Percentiles rank a stretch among this genome's conserved stretches.
phyloP scores from a whole-genome alignment of 306 rosid genomes.

The Pueraria montana region DNA sequence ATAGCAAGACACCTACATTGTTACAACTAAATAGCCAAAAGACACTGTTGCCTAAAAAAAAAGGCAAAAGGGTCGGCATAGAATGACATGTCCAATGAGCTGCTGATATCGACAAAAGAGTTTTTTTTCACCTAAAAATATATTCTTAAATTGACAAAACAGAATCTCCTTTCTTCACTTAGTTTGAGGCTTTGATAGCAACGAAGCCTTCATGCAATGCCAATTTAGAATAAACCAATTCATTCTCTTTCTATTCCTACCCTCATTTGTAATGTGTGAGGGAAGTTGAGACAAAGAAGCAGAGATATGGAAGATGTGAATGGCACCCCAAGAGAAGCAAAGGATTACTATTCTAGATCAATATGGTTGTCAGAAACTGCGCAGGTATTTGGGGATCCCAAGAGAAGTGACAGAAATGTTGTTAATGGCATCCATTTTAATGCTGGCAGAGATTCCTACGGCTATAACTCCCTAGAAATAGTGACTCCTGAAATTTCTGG shows the following conservation, averaged over 20 bases:
- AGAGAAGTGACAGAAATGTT: conserved; percentile 37
- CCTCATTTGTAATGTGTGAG: conserved; percentile 46
- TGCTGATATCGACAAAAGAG: conserved; percentile 60
- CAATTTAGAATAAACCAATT: conserved; percentile 50
- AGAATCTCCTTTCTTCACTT: conserved; percentile 54
- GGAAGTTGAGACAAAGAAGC: conserved; percentile 33
- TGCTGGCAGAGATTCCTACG: conserved; percentile 56
- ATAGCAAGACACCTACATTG: conserved; percentile 16
- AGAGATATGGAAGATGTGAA: conserved; percentile 60
- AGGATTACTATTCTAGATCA: conserved; percentile 52
- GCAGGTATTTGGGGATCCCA: conserved; percentile 48
- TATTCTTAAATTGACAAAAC: conserved; percentile 52
- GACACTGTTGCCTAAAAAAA: conserved; percentile 6
- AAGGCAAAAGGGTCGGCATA: conserved; percentile 15
- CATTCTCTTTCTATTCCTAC: conserved; percentile 53
- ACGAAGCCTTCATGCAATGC: conserved; percentile 54
- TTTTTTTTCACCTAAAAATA: background rate
- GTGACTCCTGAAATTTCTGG: conserved; percentile 68
- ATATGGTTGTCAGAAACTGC: conserved; percentile 59
- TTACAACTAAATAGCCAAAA: background rate
- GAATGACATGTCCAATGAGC: conserved; percentile 58
- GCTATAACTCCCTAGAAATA: conserved; percentile 44
- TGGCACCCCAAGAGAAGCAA: conserved; percentile 51
- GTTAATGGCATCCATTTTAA: conserved; percentile 62
- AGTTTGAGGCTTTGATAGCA: conserved; percentile 62